A percentile compares a stretch with the other conserved stretches of the same genome.
phyloP scores from a whole-genome alignment of 352 stramenopile genomes.

The Pythium insidiosum region DNA sequence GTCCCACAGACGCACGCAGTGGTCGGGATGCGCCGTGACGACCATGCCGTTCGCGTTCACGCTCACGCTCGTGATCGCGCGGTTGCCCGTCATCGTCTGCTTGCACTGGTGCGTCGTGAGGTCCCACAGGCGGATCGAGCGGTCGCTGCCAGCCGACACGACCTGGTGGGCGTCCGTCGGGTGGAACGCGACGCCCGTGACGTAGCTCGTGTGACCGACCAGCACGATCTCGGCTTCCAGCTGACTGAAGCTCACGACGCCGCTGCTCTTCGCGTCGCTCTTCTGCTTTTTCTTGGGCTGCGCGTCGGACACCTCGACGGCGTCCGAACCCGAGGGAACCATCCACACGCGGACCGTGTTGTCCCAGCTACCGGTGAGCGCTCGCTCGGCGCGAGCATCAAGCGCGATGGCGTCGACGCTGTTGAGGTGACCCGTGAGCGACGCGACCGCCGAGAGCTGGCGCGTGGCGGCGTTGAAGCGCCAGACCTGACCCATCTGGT shows the following conservation, averaged over 20 bases:
- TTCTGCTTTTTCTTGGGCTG: conserved; percentile 70
- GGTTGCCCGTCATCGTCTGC: conserved; percentile 69
- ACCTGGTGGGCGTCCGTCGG: conserved; percentile 40
- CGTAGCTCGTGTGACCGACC: conserved; percentile 66
- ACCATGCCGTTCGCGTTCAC: conserved; percentile 54
- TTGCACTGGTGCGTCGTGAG: conserved; percentile 59
- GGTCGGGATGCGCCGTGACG: conserved; percentile 72
- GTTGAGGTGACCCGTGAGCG: conserved; percentile 71
- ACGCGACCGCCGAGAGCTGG: conserved; percentile 38
- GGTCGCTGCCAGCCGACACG: conserved; percentile 60
- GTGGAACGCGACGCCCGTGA: conserved; percentile 69
- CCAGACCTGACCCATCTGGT: conserved; percentile 71
- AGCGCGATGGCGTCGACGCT: conserved; percentile 62
- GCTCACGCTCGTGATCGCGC: conserved; percentile 64
- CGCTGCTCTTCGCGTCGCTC: conserved; percentile 18
- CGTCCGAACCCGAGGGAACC: conserved; percentile 10
- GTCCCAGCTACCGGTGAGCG: conserved; percentile 74
- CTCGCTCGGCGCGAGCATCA: conserved; percentile 21
- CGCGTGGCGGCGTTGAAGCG: conserved; percentile 24
- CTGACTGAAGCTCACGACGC: conserved; percentile 52
- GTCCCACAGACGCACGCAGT: conserved; percentile 80
- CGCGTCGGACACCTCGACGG: conserved; percentile 15
- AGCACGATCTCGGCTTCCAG: conserved; percentile 69
- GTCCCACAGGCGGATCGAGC: conserved; percentile 74
- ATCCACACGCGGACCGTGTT: conserved; percentile 80